Conservation (phyloP, 805 yeast genomes). For the Zygoascus bituminiphila region DNA sequence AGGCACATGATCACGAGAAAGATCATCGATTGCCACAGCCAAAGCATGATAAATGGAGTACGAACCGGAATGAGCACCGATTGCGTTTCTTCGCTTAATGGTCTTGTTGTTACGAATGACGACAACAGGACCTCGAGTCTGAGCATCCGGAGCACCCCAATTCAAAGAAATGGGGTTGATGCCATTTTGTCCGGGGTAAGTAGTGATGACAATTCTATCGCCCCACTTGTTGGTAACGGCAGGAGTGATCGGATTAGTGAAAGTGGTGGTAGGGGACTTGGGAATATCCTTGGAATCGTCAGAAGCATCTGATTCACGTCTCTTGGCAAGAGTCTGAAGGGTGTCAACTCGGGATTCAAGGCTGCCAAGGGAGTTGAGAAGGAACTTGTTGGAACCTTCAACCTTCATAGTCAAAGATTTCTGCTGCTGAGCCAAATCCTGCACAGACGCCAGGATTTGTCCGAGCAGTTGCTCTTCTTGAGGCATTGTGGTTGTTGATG, state of each 20-base stretch:
- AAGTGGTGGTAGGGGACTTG: not conserved
- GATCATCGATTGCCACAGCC: conserved; percentile 53
- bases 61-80: conserved; percentile 60
- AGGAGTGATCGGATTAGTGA: conserved; percentile 9
- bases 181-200: conserved; percentile 44
- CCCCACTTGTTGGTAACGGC: conserved; percentile 20
- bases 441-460: conserved; percentile 8
- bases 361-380: not conserved
- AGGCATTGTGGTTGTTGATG: not conserved
- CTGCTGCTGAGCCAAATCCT: conserved; percentile 9
- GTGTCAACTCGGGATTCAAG: not conserved
- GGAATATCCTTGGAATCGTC: not conserved
- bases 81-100: conserved; percentile 46
- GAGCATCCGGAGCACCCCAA: conserved; percentile 47
- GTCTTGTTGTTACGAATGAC: conserved; percentile 45
- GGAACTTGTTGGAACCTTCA: conserved; percentile 8
- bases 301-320: not conserved
- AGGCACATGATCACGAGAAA: conserved; percentile 44
- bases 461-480: conserved; percentile 3
- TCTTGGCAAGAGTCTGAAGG: not conserved
- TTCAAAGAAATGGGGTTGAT: conserved; percentile 40
- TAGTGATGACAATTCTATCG: conserved; percentile 39
- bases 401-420: conserved; percentile 5
- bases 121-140: conserved; percentile 48
- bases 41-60: conserved; percentile 58